Base-by-base conservation (phyloP, 2,329 filamentous ascomycete genomes). In the Dactylellina cionopaga region DNA sequence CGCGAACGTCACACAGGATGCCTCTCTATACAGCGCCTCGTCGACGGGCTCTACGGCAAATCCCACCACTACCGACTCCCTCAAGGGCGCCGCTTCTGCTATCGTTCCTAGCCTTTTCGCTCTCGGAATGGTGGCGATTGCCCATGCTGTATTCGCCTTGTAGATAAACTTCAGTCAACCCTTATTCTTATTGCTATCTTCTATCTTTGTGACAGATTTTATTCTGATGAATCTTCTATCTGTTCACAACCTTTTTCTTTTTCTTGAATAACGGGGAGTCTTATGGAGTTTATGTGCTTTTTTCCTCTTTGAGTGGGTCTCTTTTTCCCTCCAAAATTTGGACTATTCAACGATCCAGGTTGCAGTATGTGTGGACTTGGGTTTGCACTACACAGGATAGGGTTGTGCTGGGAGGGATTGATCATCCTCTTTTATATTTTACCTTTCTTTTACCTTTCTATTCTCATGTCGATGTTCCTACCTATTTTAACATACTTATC, bases 201-300 rank as follows among this genome's bases (percentile, higher is more conserved):
- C 13, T 5, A 33, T 33, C 43, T 19, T 41, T 49, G 35, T 31
- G 44, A 10, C 22, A n/a, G 19, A 6, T 31, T 2, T 17, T 19
- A 19, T 11, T 41, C 35, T 19, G 47, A 19, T 43, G n/a, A 9
- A 7, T 15, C 39, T 19, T 22, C n/a, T 17, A 33, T 44, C 44
- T 24, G 35, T 25, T 27, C 25, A 44, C 25, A 13, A 7, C 6
- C 22, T 27, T 33, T 47, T 25, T 15, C 11, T 33, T 43, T 55
- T 54, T 46, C 29, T 68, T 46, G 63, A 54, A 68, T 59, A 44
- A 15, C 31, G 62, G 43, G 58, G 68, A 72, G 68, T 72, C 68
- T 64, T 58, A 58, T 31, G 68, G 68, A 72, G 68, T 72, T 72
- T 59, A 39, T 59, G 33, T 52, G 25, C 25, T 25, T 66, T 39